These are phyloP conservation scores for Dentipellis sp. DNA, from an alignment of 768 basidiomycete genomes.

Conservation along the genomic window DNA sequence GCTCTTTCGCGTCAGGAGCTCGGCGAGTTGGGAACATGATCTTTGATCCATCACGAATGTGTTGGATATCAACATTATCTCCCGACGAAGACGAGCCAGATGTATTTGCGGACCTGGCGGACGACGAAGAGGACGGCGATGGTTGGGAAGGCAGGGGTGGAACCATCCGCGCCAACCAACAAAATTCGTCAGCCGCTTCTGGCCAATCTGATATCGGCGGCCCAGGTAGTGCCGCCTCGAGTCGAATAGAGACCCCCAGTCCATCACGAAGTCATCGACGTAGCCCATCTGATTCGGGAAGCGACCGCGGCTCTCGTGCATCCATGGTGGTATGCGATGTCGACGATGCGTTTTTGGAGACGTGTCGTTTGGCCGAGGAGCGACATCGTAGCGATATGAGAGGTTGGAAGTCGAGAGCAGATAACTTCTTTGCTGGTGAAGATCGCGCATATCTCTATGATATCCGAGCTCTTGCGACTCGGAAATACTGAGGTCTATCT, in stretches of 20 bases:
- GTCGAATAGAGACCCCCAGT: slow-evolving; percentile 38
- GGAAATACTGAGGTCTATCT: slow-evolving; percentile 41
- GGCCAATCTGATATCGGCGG: slow-evolving; percentile 8
- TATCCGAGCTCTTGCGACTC: slow-evolving; percentile 79
- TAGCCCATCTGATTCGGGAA: slow-evolving; percentile 66
- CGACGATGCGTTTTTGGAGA: slow-evolving; percentile 62
- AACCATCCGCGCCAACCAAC: slow-evolving; percentile 64
- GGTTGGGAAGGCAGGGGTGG: slow-evolving; percentile 66
- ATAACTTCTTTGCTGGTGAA: slow-evolving; percentile 26
- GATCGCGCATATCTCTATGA: slow-evolving; percentile 68
- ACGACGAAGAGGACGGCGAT: slow-evolving; percentile 78
- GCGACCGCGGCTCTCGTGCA: slow-evolving; percentile 72
- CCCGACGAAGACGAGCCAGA: slow-evolving; percentile 92
- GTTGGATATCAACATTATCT: slow-evolving; percentile 82
- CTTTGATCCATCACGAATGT: slow-evolving; percentile 91
- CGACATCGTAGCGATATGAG: slow-evolving; percentile 80
- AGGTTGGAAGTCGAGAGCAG: slow-evolving; percentile 47
- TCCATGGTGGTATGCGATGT: slow-evolving; percentile 73
- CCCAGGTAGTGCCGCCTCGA: slow-evolving; percentile 19
- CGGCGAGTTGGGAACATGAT: slow-evolving; percentile 97
- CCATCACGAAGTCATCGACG: slow-evolving; percentile 53
- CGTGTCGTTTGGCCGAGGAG: slow-evolving; percentile 70
- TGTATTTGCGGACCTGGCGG: slow-evolving; percentile 87
- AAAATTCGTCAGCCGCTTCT: slow-evolving; percentile 14
- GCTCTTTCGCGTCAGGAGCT: slow-evolving; percentile 66